Evolutionary conservation across 2,329 filamentous ascomycete genomes (phyloP).

Genomic region (Aspergillus ochraceoroseus): DNA sequence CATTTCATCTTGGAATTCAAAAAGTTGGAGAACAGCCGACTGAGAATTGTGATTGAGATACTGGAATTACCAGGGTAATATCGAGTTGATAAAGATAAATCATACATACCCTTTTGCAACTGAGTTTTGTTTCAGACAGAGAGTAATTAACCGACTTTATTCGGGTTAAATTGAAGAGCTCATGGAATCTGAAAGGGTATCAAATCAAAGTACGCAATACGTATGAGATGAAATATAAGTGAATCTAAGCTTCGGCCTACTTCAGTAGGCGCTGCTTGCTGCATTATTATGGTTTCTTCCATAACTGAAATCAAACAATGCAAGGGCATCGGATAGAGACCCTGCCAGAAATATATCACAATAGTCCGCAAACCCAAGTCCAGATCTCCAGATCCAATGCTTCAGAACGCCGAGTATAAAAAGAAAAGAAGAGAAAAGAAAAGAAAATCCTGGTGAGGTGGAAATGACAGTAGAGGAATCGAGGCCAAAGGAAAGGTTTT

Average conservation of each 20-base stretch:
- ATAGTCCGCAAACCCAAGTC: constrained; percentile 25
- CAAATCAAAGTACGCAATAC: too few relatives aligned
- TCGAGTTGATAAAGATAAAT: too few relatives aligned
- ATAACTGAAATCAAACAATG: constrained; percentile 19
- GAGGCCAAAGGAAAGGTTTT: constrained; percentile 15
- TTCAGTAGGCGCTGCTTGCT: constrained; percentile 14
- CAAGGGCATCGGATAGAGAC: constrained; percentile 15
- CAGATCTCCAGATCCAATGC: constrained; percentile 34
- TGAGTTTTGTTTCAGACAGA: too few relatives aligned
- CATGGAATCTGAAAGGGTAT: too few relatives aligned
- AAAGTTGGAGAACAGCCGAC: too few relatives aligned
- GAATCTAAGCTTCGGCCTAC: too few relatives aligned
- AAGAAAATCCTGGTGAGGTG: constrained; percentile 19
- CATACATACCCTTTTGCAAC: too few relatives aligned
- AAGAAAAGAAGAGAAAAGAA: constrained; percentile 14
- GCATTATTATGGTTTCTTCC: constrained; percentile 22
- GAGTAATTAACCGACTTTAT: too few relatives aligned
- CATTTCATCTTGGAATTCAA: background rate
- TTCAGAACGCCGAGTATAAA: constrained; percentile 33
- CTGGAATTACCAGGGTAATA: too few relatives aligned
- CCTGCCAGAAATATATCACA: constrained; percentile 19
- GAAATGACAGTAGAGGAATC: constrained; percentile 10
- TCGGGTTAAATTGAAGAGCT: too few relatives aligned
- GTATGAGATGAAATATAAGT: too few relatives aligned
- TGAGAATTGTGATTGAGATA: too few relatives aligned